Evolutionary conservation across 805 yeast species (phyloP).

Genomic region (Suhomyces kilbournensis): DNA sequence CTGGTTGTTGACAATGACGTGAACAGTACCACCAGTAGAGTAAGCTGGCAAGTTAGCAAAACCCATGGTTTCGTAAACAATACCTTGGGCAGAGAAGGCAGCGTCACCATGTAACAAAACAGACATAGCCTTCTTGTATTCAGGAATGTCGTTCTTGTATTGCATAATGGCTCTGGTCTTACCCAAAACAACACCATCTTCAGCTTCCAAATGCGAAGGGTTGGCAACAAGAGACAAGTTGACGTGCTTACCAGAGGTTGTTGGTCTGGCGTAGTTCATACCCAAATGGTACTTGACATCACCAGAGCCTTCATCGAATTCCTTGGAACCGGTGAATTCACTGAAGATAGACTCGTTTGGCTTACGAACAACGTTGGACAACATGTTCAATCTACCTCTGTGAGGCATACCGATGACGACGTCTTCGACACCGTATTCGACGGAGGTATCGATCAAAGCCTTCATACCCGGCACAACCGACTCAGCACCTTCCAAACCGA

Average conservation of each 20-base stretch:
- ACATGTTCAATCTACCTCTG: conserved; percentile 97
- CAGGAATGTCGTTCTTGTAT: conserved; percentile 81
- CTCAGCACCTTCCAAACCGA: conserved; percentile 98
- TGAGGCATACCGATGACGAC: conserved; percentile 99
- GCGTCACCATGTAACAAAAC: conserved; percentile 98
- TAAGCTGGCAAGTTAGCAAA: conserved; percentile 89
- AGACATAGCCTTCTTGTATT: conserved; percentile 82
- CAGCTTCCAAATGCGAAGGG: conserved; percentile 98
- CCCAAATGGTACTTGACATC: conserved; percentile 99
- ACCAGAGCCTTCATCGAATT: conserved; percentile 95
- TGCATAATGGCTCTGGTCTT: conserved; percentile 95
- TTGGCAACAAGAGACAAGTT: conserved; percentile 95
- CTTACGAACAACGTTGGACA: conserved; percentile 96
- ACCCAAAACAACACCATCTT: conserved; percentile 98
- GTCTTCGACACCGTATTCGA: conserved; percentile 90
- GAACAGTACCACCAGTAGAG: conserved; percentile 98
- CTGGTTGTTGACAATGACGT: conserved; percentile 95
- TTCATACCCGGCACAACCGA: conserved; percentile 95
- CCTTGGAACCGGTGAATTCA: conserved; percentile 89
- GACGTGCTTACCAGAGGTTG: conserved; percentile 95
- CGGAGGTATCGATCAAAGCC: conserved; percentile 90
- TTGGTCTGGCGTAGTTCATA: conserved; percentile 98
- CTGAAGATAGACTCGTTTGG: conserved; percentile 97
- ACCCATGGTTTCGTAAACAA: conserved; percentile 97
- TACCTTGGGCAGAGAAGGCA: conserved; percentile 98